Base-by-base conservation (phyloP, 306 rosid species). In the Dalbergia cultrata region DNA sequence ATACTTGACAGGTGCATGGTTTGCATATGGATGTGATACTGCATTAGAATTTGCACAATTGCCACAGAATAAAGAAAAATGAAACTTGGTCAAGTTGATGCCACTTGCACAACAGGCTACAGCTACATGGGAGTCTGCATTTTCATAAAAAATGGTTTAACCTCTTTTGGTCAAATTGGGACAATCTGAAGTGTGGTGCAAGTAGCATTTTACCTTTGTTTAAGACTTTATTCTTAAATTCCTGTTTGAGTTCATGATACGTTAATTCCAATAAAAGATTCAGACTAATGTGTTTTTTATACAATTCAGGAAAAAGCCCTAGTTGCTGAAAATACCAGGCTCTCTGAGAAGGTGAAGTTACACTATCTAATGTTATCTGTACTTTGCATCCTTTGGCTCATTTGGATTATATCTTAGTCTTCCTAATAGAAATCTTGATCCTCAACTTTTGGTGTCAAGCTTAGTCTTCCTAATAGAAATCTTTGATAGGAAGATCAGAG, bases 281-380 rank as follows among this genome's bases (percentile, higher is more conserved):
- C 57, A 77, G 61, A 37, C 64, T 67, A 52, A 33, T 7, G 8
- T 47, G n/a, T 72, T 72, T 13, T 37, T 47, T 13, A 31, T 43
- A 7, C 41, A 43, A 53, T 81, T 83, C 92, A 94, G 98, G 98
- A 78, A 60, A 90, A 68, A 77, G 35, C 37, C 60, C 91, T 95
- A 52, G 34, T 39, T 26, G 88, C 83, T 61, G 98, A 95, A 85
- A 92, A 90, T 82, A 63, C 72, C 76, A 85, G 49, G 77, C 92
- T 92, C 12, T 13, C 35, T 69, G 89, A 85, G 81, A 87, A 95
- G 97, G 95, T 92, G 66, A 78, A 18, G 58, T 18, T 37, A 70
- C 12, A 70, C 41, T 14, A 3, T 53, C 10, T 53, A 53, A n/a
- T 53, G 21, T 37, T 67, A 50, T 81, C n/a, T 37, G 14, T 75